phyloP scores from a whole-genome alignment of 2,329 filamentous ascomycete genomes.

The Colletotrichum sp. region DNA sequence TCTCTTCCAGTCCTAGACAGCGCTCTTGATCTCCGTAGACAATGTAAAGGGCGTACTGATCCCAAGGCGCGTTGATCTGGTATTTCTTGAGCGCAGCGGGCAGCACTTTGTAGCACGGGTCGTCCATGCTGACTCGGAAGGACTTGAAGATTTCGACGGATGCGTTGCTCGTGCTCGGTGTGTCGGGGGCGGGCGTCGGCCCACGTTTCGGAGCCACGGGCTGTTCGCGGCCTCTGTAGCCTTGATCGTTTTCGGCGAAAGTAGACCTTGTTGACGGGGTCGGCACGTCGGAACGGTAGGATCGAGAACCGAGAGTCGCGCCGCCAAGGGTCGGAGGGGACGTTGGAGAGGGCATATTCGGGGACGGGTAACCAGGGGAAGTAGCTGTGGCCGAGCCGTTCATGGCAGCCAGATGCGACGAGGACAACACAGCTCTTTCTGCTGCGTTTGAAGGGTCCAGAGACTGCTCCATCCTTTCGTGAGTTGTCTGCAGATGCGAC shows the following conservation, averaged over 20 bases:
- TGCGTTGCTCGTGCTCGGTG: constrained; percentile 58
- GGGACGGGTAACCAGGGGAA: constrained; percentile 61
- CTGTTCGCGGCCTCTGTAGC: constrained; percentile 36
- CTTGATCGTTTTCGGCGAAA: constrained; percentile 42
- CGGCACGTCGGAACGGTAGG: constrained; percentile 60
- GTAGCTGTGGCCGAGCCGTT: constrained; percentile 62
- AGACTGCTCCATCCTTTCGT: constrained; percentile 70
- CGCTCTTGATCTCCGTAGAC: constrained; percentile 98
- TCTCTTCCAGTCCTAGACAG: constrained; percentile 89
- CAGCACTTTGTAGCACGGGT: constrained; percentile 96
- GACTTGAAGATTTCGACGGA: constrained; percentile 98
- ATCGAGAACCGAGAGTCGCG: constrained; percentile 65
- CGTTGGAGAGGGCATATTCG: constrained; percentile 73
- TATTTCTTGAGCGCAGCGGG: constrained; percentile 97
- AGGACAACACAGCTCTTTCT: constrained; percentile 69
- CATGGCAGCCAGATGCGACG: constrained; percentile 73
- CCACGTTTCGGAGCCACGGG: constrained; percentile 57
- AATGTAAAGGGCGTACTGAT: constrained; percentile 96
- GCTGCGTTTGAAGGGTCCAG: constrained; percentile 74
- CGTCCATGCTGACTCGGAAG: constrained; percentile 96
- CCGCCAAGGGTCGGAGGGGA: constrained; percentile 64
- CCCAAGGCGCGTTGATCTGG: constrained; percentile 97
- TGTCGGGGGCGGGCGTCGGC: constrained; percentile 68
- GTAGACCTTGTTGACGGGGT: constrained; percentile 58
- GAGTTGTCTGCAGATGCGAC: constrained; percentile 71